Base-by-base conservation (phyloP, 2,329 filamentous ascomycete species). In the Whalleya microplaca region DNA sequence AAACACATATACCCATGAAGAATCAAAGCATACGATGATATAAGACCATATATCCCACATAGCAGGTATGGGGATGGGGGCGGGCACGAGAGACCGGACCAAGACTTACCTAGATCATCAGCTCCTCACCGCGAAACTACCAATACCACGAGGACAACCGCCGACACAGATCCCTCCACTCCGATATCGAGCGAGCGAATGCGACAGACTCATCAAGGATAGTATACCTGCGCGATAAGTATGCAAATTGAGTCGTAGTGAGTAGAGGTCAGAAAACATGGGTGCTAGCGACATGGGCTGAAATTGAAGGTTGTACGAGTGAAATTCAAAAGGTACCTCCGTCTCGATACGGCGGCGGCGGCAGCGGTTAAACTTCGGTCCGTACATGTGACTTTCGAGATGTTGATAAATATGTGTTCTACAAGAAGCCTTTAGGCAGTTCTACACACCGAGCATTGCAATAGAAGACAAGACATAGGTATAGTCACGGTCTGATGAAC, bases 251-350 rank as follows among this genome's bases (percentile, higher is more conserved):
- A 27, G 40, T 19, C 14, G 32, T 37, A 14, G 41, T 41, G 41
- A 52, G 42, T 21, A 21, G 9, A 7, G 1, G 10, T 18, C 20
- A 10, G 27, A 21, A 27, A 19, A 37, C 29, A 43, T 58, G 53
- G 51, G 55, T 53, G 48, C 29, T 58, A 45, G 51, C 44, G 32
- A 19, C 45, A 64, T 53, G 62, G 58, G 56, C 62, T 61, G 60
- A 63, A 62, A 63, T 56, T 60, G 62, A 58, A 64, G 59, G 61
- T 64, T 61, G 61, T 58, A 64, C 63, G 61, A 51, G 58, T 64
- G 61, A 64, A 59, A 64, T 61, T 60, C 49, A 20, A 50, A 49
- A 62, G 43, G 61, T 55, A 27, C 43, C 19, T 21, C 20, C 53
- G 49, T 49, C 47, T 32, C 29, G 48, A n/a, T n/a, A n/a, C n/a